Evolutionary conservation across 495 filamentous ascomycete genomes (phyloP).

Genomic region (Penicillium steckii): DNA sequence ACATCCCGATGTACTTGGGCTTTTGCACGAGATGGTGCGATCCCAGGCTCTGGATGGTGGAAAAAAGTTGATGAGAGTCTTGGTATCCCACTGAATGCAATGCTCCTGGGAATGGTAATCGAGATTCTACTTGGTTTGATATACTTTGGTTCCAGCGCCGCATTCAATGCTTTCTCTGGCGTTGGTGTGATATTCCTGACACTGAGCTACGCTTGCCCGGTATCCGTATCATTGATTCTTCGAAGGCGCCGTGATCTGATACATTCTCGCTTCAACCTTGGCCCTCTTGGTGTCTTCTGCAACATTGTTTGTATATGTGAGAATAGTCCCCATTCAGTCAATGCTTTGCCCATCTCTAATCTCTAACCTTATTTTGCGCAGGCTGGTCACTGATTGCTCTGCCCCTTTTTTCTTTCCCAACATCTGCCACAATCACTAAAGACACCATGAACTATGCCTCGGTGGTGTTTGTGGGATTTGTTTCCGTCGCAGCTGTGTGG

Average conservation of each 20-base stretch:
- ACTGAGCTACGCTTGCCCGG: slow-evolving; percentile 51
- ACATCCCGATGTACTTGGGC: slow-evolving; percentile 64
- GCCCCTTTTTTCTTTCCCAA: slow-evolving; percentile 49
- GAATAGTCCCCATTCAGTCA: slow-evolving; percentile 14
- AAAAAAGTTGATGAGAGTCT: slow-evolving; percentile 38
- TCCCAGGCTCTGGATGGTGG: background rate
- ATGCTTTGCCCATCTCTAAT: background rate
- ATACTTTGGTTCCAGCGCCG: slow-evolving; percentile 53
- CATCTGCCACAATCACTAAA: slow-evolving; percentile 30
- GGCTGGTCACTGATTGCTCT: slow-evolving; percentile 57
- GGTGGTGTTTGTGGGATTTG: slow-evolving; percentile 57
- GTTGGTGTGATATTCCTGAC: slow-evolving; percentile 57
- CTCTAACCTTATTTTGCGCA: slow-evolving; percentile 15
- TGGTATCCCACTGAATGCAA: slow-evolving; percentile 47
- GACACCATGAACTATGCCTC: slow-evolving; percentile 54
- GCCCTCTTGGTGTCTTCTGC: slow-evolving; percentile 49
- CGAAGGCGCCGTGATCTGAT: slow-evolving; percentile 40
- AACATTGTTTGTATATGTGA: slow-evolving; percentile 53
- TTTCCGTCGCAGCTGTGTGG: slow-evolving; percentile 51
- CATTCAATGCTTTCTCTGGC: slow-evolving; percentile 58
- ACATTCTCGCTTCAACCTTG: slow-evolving; percentile 52
- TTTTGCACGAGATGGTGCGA: slow-evolving; percentile 33
- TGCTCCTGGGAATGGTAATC: slow-evolving; percentile 48
- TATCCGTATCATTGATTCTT: slow-evolving; percentile 48
- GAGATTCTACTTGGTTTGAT: slow-evolving; percentile 54